A percentile compares a stretch with the other conserved stretches of the same genome.
Conservation (phyloP, 2,329 filamentous ascomycete genomes). For the Periconia digitata region DNA sequence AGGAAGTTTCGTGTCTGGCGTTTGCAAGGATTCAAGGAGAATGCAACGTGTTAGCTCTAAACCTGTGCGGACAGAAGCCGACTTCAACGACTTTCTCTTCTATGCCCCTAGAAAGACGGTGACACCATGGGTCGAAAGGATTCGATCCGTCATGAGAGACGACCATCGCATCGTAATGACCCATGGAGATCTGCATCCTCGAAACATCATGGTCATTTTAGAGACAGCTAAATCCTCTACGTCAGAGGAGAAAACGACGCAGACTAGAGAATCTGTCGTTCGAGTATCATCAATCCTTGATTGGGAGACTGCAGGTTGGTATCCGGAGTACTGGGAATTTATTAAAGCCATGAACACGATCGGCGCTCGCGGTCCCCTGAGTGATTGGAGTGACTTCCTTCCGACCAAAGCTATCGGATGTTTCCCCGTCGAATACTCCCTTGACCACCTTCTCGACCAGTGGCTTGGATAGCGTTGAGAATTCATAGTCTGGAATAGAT, state of each 20-base stretch:
- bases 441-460: no score
- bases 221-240: background rate
- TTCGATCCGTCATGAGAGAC: conserved; percentile 18
- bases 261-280: background rate
- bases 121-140: conserved; percentile 28
- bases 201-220: conserved; percentile 22
- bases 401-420: no score
- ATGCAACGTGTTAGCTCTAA: no score
- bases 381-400: no score
- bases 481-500: no score
- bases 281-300: conserved; percentile 20
- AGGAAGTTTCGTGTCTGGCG: no score
- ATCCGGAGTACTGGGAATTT: conserved; percentile 28
- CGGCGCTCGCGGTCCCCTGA: no score
- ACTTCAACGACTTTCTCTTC: conserved; percentile 36
- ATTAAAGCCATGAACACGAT: background rate
- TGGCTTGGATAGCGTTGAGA: no score
- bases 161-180: conserved; percentile 29
- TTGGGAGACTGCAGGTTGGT: conserved; percentile 26
- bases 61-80: conserved; percentile 7
- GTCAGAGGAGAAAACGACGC: no score
- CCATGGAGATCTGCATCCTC: conserved; percentile 23
- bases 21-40: no score
- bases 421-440: no score
- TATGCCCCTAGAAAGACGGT: conserved; percentile 23